Base-by-base conservation (phyloP, 345 rosid species). In the Citrus unshiu region DNA sequence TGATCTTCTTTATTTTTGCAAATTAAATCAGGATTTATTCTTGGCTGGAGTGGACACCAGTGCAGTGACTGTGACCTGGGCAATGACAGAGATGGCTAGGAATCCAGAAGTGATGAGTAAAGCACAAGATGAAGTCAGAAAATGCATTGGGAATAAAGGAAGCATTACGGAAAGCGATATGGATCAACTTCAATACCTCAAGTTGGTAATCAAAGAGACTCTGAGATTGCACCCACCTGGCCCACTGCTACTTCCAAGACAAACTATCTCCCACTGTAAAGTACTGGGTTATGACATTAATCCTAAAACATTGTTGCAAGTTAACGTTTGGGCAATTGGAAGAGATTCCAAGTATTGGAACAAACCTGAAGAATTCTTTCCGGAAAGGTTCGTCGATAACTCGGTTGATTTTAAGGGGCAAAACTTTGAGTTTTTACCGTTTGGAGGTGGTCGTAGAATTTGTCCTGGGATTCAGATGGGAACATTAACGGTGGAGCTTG, bases 201-300 rank as follows among this genome's bases (percentile, higher is more conserved):
- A 83, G 72, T 40, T 88, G 85, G 83, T 87, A 2, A 58, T 87
- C 27, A 88, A 88, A 73, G 95, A 88, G 78, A 84, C 88, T 39
- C 63, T 86, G 24, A 83, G 95, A 75, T 32, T 89, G 82, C 90
- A 92, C 61, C 89, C 91, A 87, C 86, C 91, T 2, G 88, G 73
- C 7, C 87, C 92, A 14, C 79, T 87, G 9, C 76, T 86, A 3
- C 2, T 89, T 22, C 88, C 90, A 13, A 85, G 91, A 67, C 89
- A 92, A 82, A 79, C 86, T 3, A 85, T 80, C 66, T 77, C 86
- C 14, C 81, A 78, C 19, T 87, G 78, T 34, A 77, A 80, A 25
- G 51, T 92, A 58, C 76, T 78, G 24, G 87, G 84, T 39, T 83
- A 84, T 67, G 60, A 67, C 35, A 81, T 89, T 34, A n/a, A 74